These are phyloP conservation scores for Begonia loranthoides DNA, from an alignment of 306 rosid genomes.

Conservation along the genomic window DNA sequence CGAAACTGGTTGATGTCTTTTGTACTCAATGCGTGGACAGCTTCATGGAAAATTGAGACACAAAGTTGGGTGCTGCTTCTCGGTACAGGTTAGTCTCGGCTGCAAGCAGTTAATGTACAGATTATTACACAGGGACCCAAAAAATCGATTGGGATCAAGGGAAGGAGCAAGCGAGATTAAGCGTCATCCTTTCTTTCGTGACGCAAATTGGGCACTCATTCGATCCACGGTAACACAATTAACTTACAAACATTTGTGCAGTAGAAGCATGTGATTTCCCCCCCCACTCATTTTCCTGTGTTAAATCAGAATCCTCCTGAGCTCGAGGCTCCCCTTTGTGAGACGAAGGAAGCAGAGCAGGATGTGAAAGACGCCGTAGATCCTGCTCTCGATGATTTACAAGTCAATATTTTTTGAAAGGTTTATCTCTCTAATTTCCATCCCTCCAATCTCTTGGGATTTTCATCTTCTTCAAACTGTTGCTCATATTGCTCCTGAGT, in stretches of 20 bases:
- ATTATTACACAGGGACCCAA: constrained; percentile 75
- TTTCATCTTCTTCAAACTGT: too few relatives aligned
- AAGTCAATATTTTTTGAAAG: constrained; percentile 46
- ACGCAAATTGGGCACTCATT: constrained; percentile 81
- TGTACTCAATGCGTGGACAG: too few relatives aligned
- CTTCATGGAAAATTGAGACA: background rate
- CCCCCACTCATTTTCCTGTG: background rate
- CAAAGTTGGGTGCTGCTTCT: background rate
- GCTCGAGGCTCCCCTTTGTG: constrained; percentile 54
- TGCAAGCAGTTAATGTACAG: constrained; percentile 64
- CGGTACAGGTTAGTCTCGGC: constrained; percentile 63
- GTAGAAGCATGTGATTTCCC: too few relatives aligned
- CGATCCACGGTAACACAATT: constrained; percentile 60
- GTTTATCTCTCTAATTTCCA: constrained; percentile 2
- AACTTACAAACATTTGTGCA: background rate
- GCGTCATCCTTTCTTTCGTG: constrained; percentile 65
- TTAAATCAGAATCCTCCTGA: constrained; percentile 63
- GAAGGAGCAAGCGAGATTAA: constrained; percentile 85
- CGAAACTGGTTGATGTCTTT: background rate
- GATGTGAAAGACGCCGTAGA: constrained; percentile 23
- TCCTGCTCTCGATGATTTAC: constrained; percentile 44
- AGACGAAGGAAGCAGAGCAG: constrained; percentile 34
- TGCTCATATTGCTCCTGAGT: background rate
- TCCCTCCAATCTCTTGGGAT: too few relatives aligned
- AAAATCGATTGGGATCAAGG: constrained; percentile 59